A percentile compares a stretch with the other conserved stretches of the same genome.
phyloP scores from a whole-genome alignment of 75 land plant genomes.

The Cupressus sempervirens region DNA sequence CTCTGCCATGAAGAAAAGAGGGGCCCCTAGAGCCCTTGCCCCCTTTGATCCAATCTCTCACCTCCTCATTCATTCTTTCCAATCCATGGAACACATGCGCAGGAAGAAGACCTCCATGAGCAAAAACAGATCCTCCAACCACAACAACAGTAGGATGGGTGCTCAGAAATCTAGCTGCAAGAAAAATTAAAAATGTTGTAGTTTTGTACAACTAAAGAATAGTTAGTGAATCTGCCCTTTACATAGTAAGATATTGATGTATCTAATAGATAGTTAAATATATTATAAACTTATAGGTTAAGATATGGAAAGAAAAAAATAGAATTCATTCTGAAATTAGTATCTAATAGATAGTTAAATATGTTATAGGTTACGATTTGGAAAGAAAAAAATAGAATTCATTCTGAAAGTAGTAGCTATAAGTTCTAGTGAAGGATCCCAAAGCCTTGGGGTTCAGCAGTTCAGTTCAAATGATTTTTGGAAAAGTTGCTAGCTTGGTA shows the following conservation, averaged over 20 bases:
- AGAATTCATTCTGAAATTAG: no score
- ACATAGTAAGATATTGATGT: no score
- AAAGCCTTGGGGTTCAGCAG: neutral
- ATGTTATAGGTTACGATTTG: neutral
- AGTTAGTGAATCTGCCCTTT: neutral
- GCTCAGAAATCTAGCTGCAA: slow-evolving; percentile 55
- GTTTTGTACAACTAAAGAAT: neutral
- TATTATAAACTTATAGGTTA: no score
- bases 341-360: no score
- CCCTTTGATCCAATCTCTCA: slow-evolving; percentile 82
- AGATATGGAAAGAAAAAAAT: no score
- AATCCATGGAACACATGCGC: slow-evolving; percentile 69
- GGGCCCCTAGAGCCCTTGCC: slow-evolving; percentile 34
- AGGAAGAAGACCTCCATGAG: slow-evolving; percentile 83
- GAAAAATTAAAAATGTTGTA: neutral
- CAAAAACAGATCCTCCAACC: slow-evolving; percentile 85
- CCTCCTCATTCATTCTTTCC: slow-evolving; percentile 82
- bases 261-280: no score
- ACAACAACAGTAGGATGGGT: slow-evolving; percentile 63
- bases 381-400: neutral
- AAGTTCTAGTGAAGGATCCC: neutral
- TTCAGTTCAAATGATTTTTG: neutral
- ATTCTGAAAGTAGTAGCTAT: neutral
- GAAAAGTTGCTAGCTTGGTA: neutral
- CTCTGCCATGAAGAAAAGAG: slow-evolving; percentile 38